Conservation (phyloP, 768 basidiomycete genomes). For the Tephrocybe sp. region DNA sequence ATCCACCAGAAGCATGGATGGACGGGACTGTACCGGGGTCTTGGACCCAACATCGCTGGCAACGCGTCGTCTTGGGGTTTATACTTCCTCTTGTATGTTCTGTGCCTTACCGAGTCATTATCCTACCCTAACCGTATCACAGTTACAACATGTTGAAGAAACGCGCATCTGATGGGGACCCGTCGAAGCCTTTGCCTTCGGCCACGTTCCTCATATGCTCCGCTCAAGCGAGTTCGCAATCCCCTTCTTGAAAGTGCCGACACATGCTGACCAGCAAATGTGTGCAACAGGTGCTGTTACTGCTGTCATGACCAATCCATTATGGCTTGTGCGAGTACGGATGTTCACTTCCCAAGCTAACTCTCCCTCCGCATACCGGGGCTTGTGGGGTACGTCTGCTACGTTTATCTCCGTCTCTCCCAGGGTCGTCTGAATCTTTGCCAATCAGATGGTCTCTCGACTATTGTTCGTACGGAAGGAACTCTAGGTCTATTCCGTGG, state of each 20-base stretch:
- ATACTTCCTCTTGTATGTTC: constrained; percentile 93
- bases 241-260: constrained; percentile 14
- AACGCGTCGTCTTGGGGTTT: constrained; percentile 97
- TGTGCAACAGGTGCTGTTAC: constrained; percentile 79
- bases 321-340: constrained; percentile 97
- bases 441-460: constrained; percentile 59
- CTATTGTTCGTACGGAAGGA: constrained; percentile 75
- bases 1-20: constrained; percentile 78
- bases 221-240: constrained; percentile 91
- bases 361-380: constrained; percentile 73
- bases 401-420: not conserved
- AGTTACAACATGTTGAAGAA: constrained; percentile 96
- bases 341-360: constrained; percentile 84
- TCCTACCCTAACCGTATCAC: constrained; percentile 3
- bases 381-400: constrained; percentile 65
- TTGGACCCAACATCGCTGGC: constrained; percentile 88
- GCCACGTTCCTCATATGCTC: constrained; percentile 84
- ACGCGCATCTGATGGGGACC: constrained; percentile 66
- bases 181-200: constrained; percentile 67
- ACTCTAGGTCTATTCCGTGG: constrained; percentile 82
- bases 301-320: constrained; percentile 92
- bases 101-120: not conserved
- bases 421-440: constrained; percentile 1
- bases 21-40: constrained; percentile 86
- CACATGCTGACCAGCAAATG: constrained; percentile 10